Base-by-base conservation (phyloP, 164 flowering plant genomes). In the Magnolia changhungtana region DNA sequence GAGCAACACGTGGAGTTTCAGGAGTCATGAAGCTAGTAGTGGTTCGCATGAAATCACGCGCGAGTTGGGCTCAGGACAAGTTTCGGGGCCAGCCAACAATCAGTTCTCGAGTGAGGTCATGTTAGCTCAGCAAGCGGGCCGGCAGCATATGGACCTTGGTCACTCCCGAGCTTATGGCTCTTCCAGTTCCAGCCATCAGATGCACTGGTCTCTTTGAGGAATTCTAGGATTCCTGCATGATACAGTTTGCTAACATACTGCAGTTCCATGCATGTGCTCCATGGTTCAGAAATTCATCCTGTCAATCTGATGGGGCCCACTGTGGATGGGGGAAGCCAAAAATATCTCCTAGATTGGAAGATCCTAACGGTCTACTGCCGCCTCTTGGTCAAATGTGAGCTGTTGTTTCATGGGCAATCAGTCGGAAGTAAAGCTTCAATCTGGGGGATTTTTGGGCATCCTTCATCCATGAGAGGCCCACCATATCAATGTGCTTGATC, bases 141-240 rank as follows among this genome's bases (percentile, higher is more conserved):
- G 87, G 84, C 89, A 80, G n/a, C 83, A 78, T 73, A 86, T 87
- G 84, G 92, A 86, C 59, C 82, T 79, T 18, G 87, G 81, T 68
- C 84, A 77, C 55, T 79, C 90, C 72, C 80, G 89, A 79, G 87
- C 67, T 7, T 86, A 81, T 77, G 85, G 82, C 71, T 69, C 87
- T 68, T 77, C 90, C 9, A 50, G 78, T 68, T 77, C 90, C 9
- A 50, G 78, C 72, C 76, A 74, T 65, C 87, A 86, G 82, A 80
- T 82, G 84, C 84, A 89, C 80, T 89, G 89, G 92, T 83, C 87
- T 16, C 87, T 89, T 64, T 87, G 75, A 78, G 61, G 61, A 55
- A 11, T 16, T 55, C 13, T 55, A 16, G 61, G 16, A 16, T 55
- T 55, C 61, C 61, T 55, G 13, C 61, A 11, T 55, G 16, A 0